phyloP scores from a whole-genome alignment of 441 rosid species.

The Erodium texanum region DNA sequence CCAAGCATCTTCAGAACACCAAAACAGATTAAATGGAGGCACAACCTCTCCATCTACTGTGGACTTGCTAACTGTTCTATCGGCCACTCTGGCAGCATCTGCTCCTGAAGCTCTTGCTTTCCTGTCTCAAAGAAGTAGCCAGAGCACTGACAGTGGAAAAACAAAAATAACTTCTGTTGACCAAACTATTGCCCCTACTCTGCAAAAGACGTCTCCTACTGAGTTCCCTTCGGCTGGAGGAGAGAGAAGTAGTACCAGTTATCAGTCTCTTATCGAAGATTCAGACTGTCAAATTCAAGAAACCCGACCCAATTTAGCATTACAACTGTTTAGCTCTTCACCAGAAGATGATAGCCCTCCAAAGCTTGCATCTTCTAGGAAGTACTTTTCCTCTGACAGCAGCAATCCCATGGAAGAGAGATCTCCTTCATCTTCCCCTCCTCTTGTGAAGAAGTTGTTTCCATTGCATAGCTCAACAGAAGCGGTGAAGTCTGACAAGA shows the following conservation, averaged over 20 bases:
- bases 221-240: slow-evolving; percentile 44
- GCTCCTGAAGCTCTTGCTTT: slow-evolving; percentile 47
- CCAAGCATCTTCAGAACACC: slow-evolving; percentile 29
- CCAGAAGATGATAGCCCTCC: slow-evolving; percentile 64
- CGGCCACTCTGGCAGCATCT: slow-evolving; percentile 51
- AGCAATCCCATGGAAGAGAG: slow-evolving; percentile 67
- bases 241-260: slow-evolving; percentile 62
- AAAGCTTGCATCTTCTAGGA: slow-evolving; percentile 52
- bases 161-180: slow-evolving; percentile 40
- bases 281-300: slow-evolving; percentile 54
- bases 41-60: slow-evolving; percentile 49
- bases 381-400: slow-evolving; percentile 83
- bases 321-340: slow-evolving; percentile 71
- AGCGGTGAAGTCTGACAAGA: slow-evolving; percentile 43
- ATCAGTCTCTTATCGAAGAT: slow-evolving; percentile 61
- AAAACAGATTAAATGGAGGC: slow-evolving; percentile 33
- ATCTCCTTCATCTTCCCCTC: slow-evolving; percentile 70
- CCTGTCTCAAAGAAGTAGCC: slow-evolving; percentile 54
- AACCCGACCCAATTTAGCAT: slow-evolving; percentile 46
- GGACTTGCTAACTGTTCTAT: slow-evolving; percentile 67
- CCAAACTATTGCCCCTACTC: slow-evolving; percentile 26
- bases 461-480: slow-evolving; percentile 60
- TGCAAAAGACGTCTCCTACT: slow-evolving; percentile 31
- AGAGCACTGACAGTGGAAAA: slow-evolving; percentile 51
- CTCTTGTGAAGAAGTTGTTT: slow-evolving; percentile 55